Conservation (phyloP, 2,329 filamentous ascomycete genomes). For the Penicillium hesseltinei region DNA sequence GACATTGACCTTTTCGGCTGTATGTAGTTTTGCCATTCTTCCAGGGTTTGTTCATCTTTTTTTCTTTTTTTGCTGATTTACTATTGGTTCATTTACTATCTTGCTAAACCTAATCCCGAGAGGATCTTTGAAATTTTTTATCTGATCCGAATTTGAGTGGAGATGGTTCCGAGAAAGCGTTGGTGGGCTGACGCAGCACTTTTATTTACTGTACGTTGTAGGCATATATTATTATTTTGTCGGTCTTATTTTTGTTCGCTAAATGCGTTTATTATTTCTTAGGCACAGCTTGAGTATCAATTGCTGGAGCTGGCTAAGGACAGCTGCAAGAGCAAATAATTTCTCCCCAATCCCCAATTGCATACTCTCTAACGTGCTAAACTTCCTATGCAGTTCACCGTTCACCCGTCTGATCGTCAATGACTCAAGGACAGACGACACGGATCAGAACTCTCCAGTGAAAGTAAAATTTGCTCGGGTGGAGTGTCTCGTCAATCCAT, state of each 20-base stretch:
- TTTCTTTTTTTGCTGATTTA: slow-evolving; percentile 4
- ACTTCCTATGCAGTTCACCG: not conserved
- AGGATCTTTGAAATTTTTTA: slow-evolving; percentile 12
- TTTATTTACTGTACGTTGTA: not conserved
- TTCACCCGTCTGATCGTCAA: slow-evolving; percentile 3
- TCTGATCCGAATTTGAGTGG: slow-evolving; percentile 20
- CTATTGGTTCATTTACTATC: not conserved
- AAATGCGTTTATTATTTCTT: not conserved
- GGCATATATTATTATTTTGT: not conserved
- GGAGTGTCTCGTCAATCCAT: slow-evolving; percentile 15
- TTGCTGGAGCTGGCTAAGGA: not conserved
- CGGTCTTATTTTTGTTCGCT: not conserved
- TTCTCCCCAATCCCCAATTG: not conserved
- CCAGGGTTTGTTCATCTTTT: slow-evolving; percentile 1
- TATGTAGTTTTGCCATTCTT: not conserved
- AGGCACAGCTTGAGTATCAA: not conserved
- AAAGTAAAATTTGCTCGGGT: slow-evolving; percentile 8
- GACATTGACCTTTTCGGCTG: slow-evolving; percentile 16
- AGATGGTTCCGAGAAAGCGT: slow-evolving; percentile 12
- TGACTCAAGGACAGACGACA: slow-evolving; percentile 1
- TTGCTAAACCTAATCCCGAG: not conserved
- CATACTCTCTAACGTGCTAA: not conserved
- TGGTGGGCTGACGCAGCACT: slow-evolving; percentile 22
- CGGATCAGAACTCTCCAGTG: not conserved
- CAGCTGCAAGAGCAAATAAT: not conserved